Evolutionary conservation across 805 yeast genomes (phyloP), one percentile per base, ranked within the genome.

Genomic region (Metschnikowia sp.): DNA sequence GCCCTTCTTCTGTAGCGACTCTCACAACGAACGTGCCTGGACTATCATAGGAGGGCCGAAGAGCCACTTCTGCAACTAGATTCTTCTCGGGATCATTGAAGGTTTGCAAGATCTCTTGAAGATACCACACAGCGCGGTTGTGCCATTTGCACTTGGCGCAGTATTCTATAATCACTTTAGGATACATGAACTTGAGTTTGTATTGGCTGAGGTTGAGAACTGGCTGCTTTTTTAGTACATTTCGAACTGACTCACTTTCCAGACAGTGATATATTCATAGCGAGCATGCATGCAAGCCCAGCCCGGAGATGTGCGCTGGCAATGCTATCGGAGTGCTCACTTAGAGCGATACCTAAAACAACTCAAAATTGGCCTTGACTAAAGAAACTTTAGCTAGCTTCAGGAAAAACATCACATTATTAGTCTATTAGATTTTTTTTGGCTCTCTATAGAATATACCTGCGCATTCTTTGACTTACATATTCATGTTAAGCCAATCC

Each of bases 81-180:
- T 47, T 51, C 18, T 45, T 57, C 10, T 51, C 53, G 12, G 61
- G 61, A 12, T 64, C 61, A 77, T 82, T 83, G 63, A 88, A 90
- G 0, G 97, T 90, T 58, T 86, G 88, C n/a, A 89, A 66, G 1
- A 90, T 69, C 64, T 89, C 97, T 61, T 87, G 96, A 31, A 82
- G 70, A 56, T 88, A 88, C 96, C 96, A 90, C 0, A 88, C 77
- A 2, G 96, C 95, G 10, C 97, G 70, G 40, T 88, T 76, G 57
- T 86, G 86, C 97, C 97, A 89, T 58, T 86, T 85, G 71, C 97
- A 89, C 60, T 78, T 80, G 34, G 86, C 84, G 61, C 97, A 89
- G 66, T 84, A 89, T 54, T 79, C 75, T 36, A 89, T 88, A 4
- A 80, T 68, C 2, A 89, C 78, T 38, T 81, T 70, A 2, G 95